Evolutionary conservation across 2,329 filamentous ascomycete genomes (phyloP).

Genomic region (Scytalidium sp.): DNA sequence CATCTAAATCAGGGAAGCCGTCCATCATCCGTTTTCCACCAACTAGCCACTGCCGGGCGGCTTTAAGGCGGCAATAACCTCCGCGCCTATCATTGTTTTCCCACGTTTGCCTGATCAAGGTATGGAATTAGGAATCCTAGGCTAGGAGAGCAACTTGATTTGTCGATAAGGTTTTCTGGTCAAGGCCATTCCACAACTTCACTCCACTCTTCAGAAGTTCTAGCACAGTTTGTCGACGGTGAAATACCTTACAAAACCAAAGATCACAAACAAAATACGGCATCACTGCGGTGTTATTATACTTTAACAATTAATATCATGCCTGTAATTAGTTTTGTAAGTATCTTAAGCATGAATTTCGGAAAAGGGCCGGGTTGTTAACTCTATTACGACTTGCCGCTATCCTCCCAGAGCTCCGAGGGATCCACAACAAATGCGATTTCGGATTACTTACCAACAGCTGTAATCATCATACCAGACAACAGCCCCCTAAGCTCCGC

Average conservation of each 20-base stretch:
- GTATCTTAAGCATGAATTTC: neutral
- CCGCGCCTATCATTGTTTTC: neutral
- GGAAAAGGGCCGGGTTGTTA: neutral
- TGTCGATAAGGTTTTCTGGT: neutral
- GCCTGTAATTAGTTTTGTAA: neutral
- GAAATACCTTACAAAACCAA: neutral
- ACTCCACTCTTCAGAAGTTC: neutral
- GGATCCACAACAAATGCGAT: neutral
- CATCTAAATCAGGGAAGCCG: neutral
- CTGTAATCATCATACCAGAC: neutral
- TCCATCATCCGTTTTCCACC: neutral
- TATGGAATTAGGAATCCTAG: neutral
- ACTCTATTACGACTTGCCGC: neutral
- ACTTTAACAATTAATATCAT: neutral
- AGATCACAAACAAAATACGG: neutral
- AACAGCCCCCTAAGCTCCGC: neutral
- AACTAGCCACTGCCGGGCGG: neutral
- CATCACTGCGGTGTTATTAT: neutral
- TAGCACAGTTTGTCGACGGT: neutral
- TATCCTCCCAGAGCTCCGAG: neutral
- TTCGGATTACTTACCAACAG: neutral
- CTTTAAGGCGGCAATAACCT: neutral
- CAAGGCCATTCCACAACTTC: slow-evolving; percentile 5
- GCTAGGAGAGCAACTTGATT: neutral
- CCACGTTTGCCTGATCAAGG: neutral